Evolutionary conservation across 352 stramenopile genomes (phyloP), one percentile per base, ranked within the genome.

Genomic region (Globisporangium heterothallicum): DNA sequence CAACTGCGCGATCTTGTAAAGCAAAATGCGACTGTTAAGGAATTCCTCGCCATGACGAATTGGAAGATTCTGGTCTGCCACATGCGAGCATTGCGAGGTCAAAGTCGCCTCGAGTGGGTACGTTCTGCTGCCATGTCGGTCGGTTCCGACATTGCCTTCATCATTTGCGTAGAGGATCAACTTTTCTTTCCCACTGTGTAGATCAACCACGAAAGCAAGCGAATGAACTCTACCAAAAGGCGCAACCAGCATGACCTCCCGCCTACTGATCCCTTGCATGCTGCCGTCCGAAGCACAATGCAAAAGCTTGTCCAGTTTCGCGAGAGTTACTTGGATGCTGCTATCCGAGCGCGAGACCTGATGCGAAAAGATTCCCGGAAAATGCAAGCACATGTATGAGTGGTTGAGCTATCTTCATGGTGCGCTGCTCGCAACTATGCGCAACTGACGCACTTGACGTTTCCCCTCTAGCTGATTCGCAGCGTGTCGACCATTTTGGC

Each of bases 31-130:
- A 54, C 13, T 19, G 53, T 64, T 4, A 70, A 70, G 21, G 32
- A 70, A 21, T 14, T 16, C 0, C 29, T 83, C 2, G 56, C 59
- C 0, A 6, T 70, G 6, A 53, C 49, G 16, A 75, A 74, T 9
- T 88, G 77, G 77, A 42, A 64, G 25, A 58, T 81, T 18, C 56
- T 88, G 35, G 34, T 86, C n/a, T 68, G 26, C 32, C 59, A 68
- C 30, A 24, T 84, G 21, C 54, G 58, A 29, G 54, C 57, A 7
- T 6, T 63, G 14, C 34, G 56, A 4, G 53, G 54, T 12, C 59
- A 74, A 22, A 60, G 62, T 14, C 68, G 72, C 13, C 62, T 88
- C 18, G 59, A 78, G 4, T 67, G 63, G 53, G 76, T 86, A 63
- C 38, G 61, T 55, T 12, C 13, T 13, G 6, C 32, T 36, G 18